Conservation (phyloP, 257 asterid species). For the Nemophila menziesii region DNA sequence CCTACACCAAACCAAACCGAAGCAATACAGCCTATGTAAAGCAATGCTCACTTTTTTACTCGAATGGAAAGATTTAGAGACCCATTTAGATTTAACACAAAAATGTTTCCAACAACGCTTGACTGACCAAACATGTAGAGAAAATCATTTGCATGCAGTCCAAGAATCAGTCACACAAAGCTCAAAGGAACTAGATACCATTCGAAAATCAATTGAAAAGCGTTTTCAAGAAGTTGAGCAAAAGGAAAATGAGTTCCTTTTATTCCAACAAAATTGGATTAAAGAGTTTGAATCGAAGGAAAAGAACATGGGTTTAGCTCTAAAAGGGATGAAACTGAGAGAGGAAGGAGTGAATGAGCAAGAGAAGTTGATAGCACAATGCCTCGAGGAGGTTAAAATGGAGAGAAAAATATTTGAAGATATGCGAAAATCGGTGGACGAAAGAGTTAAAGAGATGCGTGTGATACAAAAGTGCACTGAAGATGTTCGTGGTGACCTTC, state of each 20-base stretch:
- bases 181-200: not conserved
- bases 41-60: constrained; percentile 3
- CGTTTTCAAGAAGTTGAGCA: constrained; percentile 2
- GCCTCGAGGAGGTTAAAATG: constrained; percentile 1
- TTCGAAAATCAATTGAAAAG: constrained; percentile 3
- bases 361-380: constrained; percentile 9
- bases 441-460: too few species aligned
- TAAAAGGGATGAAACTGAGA: constrained; percentile 5
- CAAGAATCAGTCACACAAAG: constrained; percentile 7
- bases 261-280: not conserved
- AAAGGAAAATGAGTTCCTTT: constrained; percentile 11
- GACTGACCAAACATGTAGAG: constrained; percentile 6
- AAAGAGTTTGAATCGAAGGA: constrained; percentile 1
- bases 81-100: constrained; percentile 1
- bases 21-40: constrained; percentile 1
- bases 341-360: constrained; percentile 12
- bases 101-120: constrained; percentile 3
- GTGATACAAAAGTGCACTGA: constrained; percentile 4
- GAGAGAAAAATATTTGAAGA: constrained; percentile 4
- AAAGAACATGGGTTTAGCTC: not conserved
- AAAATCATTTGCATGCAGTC: constrained; percentile 8
- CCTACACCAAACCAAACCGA: constrained; percentile 2
- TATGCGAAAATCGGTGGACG: not conserved
- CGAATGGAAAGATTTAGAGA: constrained; percentile 10
- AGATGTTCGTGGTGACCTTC: not conserved